Conservation (phyloP, 2,329 filamentous ascomycete species). For the Exophiala calicioides region DNA sequence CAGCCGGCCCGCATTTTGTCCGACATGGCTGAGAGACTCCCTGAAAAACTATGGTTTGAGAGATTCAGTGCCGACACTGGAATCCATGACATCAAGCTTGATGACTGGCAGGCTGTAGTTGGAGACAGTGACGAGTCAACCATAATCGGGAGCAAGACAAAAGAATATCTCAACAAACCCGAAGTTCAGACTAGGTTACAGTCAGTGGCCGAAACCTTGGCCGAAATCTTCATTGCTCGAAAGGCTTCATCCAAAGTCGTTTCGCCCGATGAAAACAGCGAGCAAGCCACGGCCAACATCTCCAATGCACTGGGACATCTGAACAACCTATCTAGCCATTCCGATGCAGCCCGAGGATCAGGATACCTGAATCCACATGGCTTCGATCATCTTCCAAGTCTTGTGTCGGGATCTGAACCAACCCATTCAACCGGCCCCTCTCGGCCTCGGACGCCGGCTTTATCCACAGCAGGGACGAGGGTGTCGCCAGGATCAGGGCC, state of each 20-base stretch:
- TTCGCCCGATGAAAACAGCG: too few relatives aligned
- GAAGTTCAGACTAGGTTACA: slow-evolving; percentile 15
- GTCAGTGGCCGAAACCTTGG: slow-evolving; percentile 17
- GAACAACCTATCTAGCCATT: background rate
- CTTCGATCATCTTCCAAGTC: slow-evolving; percentile 8
- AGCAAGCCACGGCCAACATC: too few relatives aligned
- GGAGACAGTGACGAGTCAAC: slow-evolving; percentile 6
- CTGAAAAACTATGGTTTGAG: slow-evolving; percentile 23
- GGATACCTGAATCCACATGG: too few relatives aligned
- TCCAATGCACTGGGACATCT: background rate
- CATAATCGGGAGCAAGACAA: slow-evolving; percentile 22
- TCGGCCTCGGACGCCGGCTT: slow-evolving; percentile 10
- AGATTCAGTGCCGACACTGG: slow-evolving; percentile 29
- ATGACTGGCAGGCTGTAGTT: slow-evolving; percentile 26
- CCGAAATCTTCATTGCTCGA: slow-evolving; percentile 19
- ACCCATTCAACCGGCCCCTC: slow-evolving; percentile 14
- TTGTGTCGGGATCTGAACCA: slow-evolving; percentile 11
- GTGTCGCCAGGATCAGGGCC: too few relatives aligned
- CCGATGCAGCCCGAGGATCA: too few relatives aligned
- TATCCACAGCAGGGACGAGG: background rate
- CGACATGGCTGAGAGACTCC: slow-evolving; percentile 19
- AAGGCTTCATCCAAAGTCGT: slow-evolving; percentile 1
- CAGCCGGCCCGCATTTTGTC: slow-evolving; percentile 13
- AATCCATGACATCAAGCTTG: slow-evolving; percentile 25
- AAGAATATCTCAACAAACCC: slow-evolving; percentile 21